Percentiles rank a stretch among this genome's conserved stretches.
Conservation (phyloP, 2,329 filamentous ascomycete species). For the Botrytis paeoniae region DNA sequence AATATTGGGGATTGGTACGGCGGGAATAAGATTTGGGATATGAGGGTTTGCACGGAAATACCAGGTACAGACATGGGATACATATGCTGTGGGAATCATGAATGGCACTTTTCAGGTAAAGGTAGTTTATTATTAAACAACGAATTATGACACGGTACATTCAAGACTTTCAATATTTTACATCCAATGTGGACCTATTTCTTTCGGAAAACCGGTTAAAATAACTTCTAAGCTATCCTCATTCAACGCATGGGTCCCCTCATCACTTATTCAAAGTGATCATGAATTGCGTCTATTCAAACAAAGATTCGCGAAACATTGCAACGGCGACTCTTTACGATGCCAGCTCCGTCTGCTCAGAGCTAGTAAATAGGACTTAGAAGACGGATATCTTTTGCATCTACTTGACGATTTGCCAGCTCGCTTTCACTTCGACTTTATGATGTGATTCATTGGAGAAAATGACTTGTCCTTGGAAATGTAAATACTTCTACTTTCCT, state of each 20-base stretch:
- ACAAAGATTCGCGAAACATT: not conserved
- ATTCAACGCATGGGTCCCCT: too few species aligned
- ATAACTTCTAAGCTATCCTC: accelerated
- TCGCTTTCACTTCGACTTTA: too few species aligned
- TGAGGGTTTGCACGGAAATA: not conserved
- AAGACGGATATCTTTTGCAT: too few species aligned
- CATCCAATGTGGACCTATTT: not conserved
- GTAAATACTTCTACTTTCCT: too few species aligned
- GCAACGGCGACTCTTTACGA: not conserved
- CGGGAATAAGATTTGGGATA: not conserved
- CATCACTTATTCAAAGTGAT: not conserved
- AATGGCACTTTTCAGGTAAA: not conserved
- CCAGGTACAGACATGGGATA: not conserved
- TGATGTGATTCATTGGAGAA: too few species aligned
- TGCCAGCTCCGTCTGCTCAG: not conserved
- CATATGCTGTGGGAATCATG: not conserved
- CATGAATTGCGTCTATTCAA: not conserved
- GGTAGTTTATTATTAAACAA: not conserved
- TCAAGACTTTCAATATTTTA: accelerated
- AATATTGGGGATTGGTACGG: not conserved
- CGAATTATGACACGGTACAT: not conserved
- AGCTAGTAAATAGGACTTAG: too few species aligned
- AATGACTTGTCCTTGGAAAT: too few species aligned
- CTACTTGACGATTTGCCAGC: too few species aligned
- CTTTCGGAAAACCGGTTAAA: not conserved